Base-by-base conservation (phyloP, 2,329 filamentous ascomycete genomes). In the Gremmenia infestans region DNA sequence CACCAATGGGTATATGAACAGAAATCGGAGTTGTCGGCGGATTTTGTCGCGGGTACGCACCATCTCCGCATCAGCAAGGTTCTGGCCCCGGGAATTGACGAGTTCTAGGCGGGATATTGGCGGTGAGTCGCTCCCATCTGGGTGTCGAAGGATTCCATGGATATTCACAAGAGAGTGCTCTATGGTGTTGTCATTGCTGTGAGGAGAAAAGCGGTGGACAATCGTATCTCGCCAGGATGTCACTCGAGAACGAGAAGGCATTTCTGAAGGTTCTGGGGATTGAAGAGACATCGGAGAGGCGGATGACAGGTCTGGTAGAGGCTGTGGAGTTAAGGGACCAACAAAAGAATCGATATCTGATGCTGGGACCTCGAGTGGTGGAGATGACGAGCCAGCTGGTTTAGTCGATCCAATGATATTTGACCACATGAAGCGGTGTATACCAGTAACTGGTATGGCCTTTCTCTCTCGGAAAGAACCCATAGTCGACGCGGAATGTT, bases 1-100 rank as follows among this genome's bases (percentile, higher is more conserved):
- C 4, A 88, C 79, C 17, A 86, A 68, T 0, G 89, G 89, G 68
- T 93, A 93, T 48, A 91, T 82, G 71, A 92, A 90, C 17, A 91
- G 76, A 32, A 87, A 79, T 35, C 86, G 81, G 2, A 91, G 77
- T 65, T 91, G 87, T 9, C 85, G 80, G 46, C 81, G 79, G 56
- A 89, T 85, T 56, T 79, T 81, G 15, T 78, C 73, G 12, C 83
- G 78, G 1, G 67, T 67, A 3, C 62, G 61, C 8, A 78, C 69
- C 63, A 74, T 68, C 48, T 70, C 64, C 2, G 67, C 67, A 2
- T 69, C 67, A 0, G 65, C 68, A 6, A 70, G 60, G 17, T 67
- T 66, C 25, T 68, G 64, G 8, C 64, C 63, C 19, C 55, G 52
- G 12, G 63, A 65, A 37, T 68, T 65, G 5, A 64, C 40, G 7